These are phyloP conservation scores for Populus pruinosa DNA, from an alignment of 345 rosid species.

Conservation along the genomic window DNA sequence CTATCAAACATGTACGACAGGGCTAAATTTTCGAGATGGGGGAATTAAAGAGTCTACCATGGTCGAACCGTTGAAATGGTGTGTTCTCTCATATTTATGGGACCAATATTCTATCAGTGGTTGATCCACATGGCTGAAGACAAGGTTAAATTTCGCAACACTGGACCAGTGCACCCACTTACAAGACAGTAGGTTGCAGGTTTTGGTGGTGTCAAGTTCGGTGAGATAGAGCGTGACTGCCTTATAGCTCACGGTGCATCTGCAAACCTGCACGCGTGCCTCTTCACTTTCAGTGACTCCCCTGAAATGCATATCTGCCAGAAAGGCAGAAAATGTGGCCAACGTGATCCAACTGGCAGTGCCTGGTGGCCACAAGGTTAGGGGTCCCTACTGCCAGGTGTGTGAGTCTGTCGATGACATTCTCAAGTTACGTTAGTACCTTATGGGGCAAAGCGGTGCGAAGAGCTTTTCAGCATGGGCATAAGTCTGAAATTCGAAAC, in stretches of 20 bases:
- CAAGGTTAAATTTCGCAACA: conserved; percentile 86
- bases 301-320: conserved; percentile 74
- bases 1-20: conserved; percentile 33
- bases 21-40: conserved; percentile 88
- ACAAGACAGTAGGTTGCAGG: conserved; percentile 88
- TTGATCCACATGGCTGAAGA: conserved; percentile 89
- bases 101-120: conserved; percentile 86
- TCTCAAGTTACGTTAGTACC: conserved; percentile 48
- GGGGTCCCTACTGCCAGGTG: conserved; percentile 71
- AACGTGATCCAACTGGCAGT: conserved; percentile 62
- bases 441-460: conserved; percentile 72
- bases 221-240: conserved; percentile 93
- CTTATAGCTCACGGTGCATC: conserved; percentile 85
- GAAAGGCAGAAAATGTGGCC: conserved; percentile 52
- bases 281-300: conserved; percentile 70
- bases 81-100: conserved; percentile 68
- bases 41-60: conserved; percentile 71
- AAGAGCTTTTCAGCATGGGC: conserved; percentile 89
- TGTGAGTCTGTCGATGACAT: conserved; percentile 65
- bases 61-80: conserved; percentile 82
- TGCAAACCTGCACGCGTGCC: conserved; percentile 78
- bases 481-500: conserved; percentile 65
- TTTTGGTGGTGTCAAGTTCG: conserved; percentile 82
- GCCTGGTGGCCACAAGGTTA: conserved; percentile 56
- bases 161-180: conserved; percentile 91